Base-by-base conservation (phyloP, 306 rosid genomes). In the Hippophae gyantsensis region DNA sequence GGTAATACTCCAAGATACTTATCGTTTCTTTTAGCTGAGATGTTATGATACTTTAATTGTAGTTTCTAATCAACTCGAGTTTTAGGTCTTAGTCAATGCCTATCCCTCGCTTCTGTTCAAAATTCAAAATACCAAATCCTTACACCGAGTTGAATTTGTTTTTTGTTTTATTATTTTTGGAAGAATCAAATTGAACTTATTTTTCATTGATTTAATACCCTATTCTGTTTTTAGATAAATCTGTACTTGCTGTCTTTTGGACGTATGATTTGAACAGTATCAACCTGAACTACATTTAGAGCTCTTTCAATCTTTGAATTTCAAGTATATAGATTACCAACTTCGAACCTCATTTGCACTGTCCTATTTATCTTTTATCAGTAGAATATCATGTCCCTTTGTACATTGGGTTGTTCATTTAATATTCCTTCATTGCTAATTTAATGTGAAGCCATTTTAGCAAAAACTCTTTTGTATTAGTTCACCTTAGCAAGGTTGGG, bases 401-500 rank as follows among this genome's bases (percentile, higher is more conserved):
- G 10, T n/a, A 23, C 10, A 13, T 23, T 40, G 6, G 57, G n/a
- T 27, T 53, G 10, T 23, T 41, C 10, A 18, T 53, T 53, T 53
- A 14, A 7, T 9, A 12, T 14, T 49, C 14, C 53, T 49, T 49
- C 25, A 18, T 53, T 23, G 40, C 12, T 12, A 25, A 23, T 45
- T 46, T 10, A 7, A 8, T 5, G 5, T 49, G 32, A 58, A 51
- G 41, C 41, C 10, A 14, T 58, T 58, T 10, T 23, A 43, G 43
- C 58, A 38, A 62, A 25, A 64, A 54, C 66, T 27, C 52, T 54
- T 12, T 11, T 52, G 61, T 65, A 61, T 23, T 43, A 54, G 69
- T 54, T 45, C 46, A 48, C 62, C 68, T 10, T 68, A 61, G 67
- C 65, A 43, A 66, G 62, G 52, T 55, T 74, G 67, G 50, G 54